A percentile compares a stretch with the other conserved stretches of the same genome.
Conservation (phyloP, 805 yeast species). For the Trichomonascus vanleenenianus region DNA sequence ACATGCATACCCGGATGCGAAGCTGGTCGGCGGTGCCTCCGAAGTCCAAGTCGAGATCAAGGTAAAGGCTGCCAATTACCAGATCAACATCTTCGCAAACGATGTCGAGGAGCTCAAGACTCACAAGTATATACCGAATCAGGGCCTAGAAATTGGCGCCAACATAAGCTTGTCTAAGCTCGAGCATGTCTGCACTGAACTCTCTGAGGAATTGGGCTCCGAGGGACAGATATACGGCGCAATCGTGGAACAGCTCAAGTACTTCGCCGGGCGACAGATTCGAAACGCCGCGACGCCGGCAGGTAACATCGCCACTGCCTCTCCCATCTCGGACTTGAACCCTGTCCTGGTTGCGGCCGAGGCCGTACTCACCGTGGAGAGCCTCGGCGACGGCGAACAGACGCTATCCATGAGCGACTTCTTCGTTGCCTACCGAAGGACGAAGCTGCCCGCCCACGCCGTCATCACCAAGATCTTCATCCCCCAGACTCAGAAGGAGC, state of each 20-base stretch:
- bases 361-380: constrained; percentile 33
- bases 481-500: constrained; percentile 31
- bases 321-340: constrained; percentile 43
- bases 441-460: constrained; percentile 31
- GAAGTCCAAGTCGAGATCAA: constrained; percentile 42
- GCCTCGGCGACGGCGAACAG: constrained; percentile 24
- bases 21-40: constrained; percentile 41
- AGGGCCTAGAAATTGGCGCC: constrained; percentile 38
- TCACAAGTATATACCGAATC: constrained; percentile 30
- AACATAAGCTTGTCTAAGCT: constrained; percentile 35
- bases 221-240: constrained; percentile 33
- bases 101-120: constrained; percentile 36
- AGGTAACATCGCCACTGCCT: constrained; percentile 43
- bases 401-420: constrained; percentile 35
- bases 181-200: constrained; percentile 31
- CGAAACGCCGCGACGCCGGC: constrained; percentile 45
- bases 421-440: constrained; percentile 38
- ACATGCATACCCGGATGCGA: constrained; percentile 30
- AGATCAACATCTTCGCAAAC: constrained; percentile 34
- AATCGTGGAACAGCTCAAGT: constrained; percentile 35
- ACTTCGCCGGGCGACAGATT: constrained; percentile 43
- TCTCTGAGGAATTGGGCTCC: constrained; percentile 18
- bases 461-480: constrained; percentile 33
- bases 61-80: constrained; percentile 35
- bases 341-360: constrained; percentile 39